Base-by-base conservation (phyloP, 495 filamentous ascomycete genomes). In the Xylaria bambusicola region DNA sequence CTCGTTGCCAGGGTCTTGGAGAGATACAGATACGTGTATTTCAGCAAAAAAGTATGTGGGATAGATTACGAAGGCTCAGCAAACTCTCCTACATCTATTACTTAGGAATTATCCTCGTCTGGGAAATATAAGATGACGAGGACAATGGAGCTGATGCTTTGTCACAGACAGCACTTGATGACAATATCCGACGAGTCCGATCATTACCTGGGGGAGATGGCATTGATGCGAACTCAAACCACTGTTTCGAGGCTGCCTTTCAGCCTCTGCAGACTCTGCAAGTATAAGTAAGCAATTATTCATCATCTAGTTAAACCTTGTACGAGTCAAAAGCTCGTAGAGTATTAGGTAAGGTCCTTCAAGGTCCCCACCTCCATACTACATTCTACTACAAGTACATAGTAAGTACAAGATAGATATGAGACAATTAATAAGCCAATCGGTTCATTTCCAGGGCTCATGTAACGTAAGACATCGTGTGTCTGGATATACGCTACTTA, bases 251-350 rank as follows among this genome's bases (percentile, higher is more conserved):
- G 20, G 35, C 24, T 31, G 24, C 24, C 15, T 9, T 5, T 6
- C 3, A 33, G 50, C 13, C n/a, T n/a, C n/a, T n/a, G n/a, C n/a
- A n/a, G n/a, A n/a, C n/a, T n/a, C n/a, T n/a, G n/a, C n/a, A n/a
- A n/a, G n/a, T n/a, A n/a, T 20, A 47, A n/a, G 42, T 56, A 56
- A 56, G 53, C 53, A 36, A 56, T 56, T 56, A 56, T 38, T 56
- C 53, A 56, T 46, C 53, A 56, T 29, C 23, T 17, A 6, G 6
- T 21, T n/a, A 5, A 8, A 38, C 6, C 6, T 27, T 9, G 3
- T 44, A 21, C 20, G 44, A 26, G 4, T 10, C 44, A 23, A n/a
- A n/a, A 15, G 7, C 8, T 23, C 5, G n/a, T 10, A 23, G 2
- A 17, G 7, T 23, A 17, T 47, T 47, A 21, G 18, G 18, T 47